These are phyloP conservation scores for Fraxinus sp. DNA, from an alignment of 305 asterid species.

Conservation along the genomic window DNA sequence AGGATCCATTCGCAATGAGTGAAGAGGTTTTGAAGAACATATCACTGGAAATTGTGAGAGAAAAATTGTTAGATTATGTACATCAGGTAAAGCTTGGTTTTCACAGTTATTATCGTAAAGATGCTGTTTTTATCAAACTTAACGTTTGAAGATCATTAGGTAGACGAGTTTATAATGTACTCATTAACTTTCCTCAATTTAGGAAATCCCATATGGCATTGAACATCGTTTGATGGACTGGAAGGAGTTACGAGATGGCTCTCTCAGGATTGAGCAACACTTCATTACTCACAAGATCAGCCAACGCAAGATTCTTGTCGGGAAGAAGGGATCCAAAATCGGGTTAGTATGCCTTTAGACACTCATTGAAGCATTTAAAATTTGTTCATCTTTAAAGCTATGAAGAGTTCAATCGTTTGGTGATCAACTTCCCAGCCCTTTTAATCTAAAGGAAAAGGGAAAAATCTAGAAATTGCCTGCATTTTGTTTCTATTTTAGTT, in stretches of 20 bases:
- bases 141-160: slow-evolving; percentile 3
- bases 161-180: neutral
- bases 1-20: slow-evolving; percentile 80
- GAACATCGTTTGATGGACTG: slow-evolving; percentile 90
- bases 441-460: neutral
- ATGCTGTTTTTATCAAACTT: neutral
- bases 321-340: slow-evolving; percentile 80
- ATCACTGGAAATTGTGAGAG: slow-evolving; percentile 87
- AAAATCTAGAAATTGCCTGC: neutral
- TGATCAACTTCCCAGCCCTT: neutral
- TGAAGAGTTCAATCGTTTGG: neutral
- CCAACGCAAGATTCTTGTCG: slow-evolving; percentile 90
- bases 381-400: neutral
- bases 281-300: slow-evolving; percentile 84
- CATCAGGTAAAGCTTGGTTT: slow-evolving; percentile 65
- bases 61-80: slow-evolving; percentile 73
- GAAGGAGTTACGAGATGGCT: slow-evolving; percentile 88
- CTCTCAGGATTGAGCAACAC: slow-evolving; percentile 94
- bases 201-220: slow-evolving; percentile 92
- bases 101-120: neutral
- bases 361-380: neutral
- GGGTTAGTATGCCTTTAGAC: slow-evolving; percentile 50
- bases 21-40: slow-evolving; percentile 93
- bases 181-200: slow-evolving; percentile 16
- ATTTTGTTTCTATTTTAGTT: neutral